Percentiles rank a stretch among this genome's conserved stretches.
Conservation (phyloP, 495 filamentous ascomycete species). For the Lasiosphaeria ovina region DNA sequence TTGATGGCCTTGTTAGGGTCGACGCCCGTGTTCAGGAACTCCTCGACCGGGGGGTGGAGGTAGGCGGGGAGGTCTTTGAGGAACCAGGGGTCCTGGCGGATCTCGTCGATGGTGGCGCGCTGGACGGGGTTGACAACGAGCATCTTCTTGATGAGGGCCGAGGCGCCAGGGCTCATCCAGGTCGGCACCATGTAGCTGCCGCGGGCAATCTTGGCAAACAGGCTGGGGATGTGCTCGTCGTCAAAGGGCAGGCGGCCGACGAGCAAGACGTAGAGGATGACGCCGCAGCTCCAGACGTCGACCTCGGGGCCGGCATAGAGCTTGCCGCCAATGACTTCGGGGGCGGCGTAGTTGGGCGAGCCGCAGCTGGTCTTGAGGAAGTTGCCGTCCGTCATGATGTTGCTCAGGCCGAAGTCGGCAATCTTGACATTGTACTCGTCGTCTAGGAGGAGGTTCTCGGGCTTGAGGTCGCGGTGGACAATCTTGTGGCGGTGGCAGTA, state of each 20-base stretch:
- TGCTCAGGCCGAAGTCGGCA: slow-evolving; percentile 96
- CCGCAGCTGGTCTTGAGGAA: slow-evolving; percentile 98
- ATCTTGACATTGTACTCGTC: slow-evolving; percentile 96
- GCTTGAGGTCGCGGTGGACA: slow-evolving; percentile 95
- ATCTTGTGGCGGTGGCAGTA: slow-evolving; percentile 99
- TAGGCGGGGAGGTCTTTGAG: slow-evolving; percentile 79
- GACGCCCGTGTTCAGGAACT: slow-evolving; percentile 88
- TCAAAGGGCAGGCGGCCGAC: slow-evolving; percentile 93
- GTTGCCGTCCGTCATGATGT: slow-evolving; percentile 99
- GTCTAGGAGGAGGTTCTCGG: slow-evolving; percentile 94
- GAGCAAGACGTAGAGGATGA: slow-evolving; percentile 93
- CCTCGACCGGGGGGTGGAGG: slow-evolving; percentile 83
- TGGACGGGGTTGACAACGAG: slow-evolving; percentile 92
- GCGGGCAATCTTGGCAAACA: slow-evolving; percentile 43
- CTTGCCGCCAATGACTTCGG: slow-evolving; percentile 96
- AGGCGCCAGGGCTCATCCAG: slow-evolving; percentile 85
- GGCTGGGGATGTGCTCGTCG: slow-evolving; percentile 72
- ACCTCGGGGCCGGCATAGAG: slow-evolving; percentile 97
- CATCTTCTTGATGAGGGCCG: slow-evolving; percentile 85
- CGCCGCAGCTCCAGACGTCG: slow-evolving; percentile 98
- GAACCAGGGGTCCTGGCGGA: slow-evolving; percentile 95
- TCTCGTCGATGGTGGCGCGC: slow-evolving; percentile 88
- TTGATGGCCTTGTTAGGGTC: slow-evolving; percentile 88
- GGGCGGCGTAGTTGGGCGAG: slow-evolving; percentile 96
- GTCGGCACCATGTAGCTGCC: slow-evolving; percentile 85